Conservation (phyloP, 2,329 filamentous ascomycete genomes). For the Aspergillus quadricinctus region DNA sequence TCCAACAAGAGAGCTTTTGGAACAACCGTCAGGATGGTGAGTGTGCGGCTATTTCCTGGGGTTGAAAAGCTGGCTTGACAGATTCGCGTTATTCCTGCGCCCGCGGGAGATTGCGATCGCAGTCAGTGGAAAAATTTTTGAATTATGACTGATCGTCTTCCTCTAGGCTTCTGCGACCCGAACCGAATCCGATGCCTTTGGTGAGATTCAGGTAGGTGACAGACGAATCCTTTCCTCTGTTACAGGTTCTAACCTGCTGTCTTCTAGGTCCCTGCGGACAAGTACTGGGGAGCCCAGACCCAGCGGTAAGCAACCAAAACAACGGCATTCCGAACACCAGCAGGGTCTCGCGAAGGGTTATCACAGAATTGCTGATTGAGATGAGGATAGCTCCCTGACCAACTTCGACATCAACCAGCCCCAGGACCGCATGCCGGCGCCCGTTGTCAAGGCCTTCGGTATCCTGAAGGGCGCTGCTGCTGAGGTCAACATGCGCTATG, state of each 20-base stretch:
- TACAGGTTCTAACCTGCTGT: constrained; percentile 11
- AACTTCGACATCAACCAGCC: constrained; percentile 99
- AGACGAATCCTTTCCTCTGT: background rate
- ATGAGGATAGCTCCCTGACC: constrained; percentile 62
- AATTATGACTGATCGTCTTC: background rate
- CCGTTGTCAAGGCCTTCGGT: constrained; percentile 88
- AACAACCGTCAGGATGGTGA: constrained; percentile 37
- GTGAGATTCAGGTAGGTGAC: constrained; percentile 69
- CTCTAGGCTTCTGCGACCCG: constrained; percentile 51
- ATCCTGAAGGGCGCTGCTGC: constrained; percentile 96
- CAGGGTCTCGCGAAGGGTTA: background rate
- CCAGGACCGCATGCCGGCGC: constrained; percentile 94
- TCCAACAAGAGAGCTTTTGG: constrained; percentile 33
- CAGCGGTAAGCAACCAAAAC: constrained; percentile 56
- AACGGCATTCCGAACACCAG: background rate
- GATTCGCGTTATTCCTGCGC: background rate
- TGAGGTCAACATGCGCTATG: constrained; percentile 90
- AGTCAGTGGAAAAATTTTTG: background rate
- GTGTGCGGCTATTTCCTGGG: constrained; percentile 4
- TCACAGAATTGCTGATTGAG: constrained; percentile 17
- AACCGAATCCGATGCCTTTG: constrained; percentile 95
- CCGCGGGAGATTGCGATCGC: background rate
- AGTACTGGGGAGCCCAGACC: constrained; percentile 98
- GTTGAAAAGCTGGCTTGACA: constrained; percentile 3
- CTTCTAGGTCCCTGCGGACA: constrained; percentile 68